Conservation (phyloP, 1,284 basidiomycete species). For the Cutaneotrichosporon mucoides region DNA sequence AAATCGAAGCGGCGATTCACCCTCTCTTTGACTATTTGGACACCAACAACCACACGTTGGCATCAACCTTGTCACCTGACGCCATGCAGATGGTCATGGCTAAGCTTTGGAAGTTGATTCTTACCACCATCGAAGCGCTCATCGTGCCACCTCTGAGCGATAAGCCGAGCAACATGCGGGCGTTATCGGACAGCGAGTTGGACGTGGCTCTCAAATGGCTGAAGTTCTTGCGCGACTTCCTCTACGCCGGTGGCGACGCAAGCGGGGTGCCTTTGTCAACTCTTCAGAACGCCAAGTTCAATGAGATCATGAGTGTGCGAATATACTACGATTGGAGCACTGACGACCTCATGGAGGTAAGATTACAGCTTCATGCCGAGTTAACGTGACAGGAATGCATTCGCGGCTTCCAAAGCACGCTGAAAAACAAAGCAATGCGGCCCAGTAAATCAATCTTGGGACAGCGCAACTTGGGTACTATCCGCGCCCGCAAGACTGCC, state of each 20-base stretch:
- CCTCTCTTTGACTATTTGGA: constrained; percentile 97
- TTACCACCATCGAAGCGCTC: constrained; percentile 79
- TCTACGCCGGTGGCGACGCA: constrained; percentile 89
- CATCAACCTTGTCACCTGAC: constrained; percentile 76
- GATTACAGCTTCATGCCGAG: constrained; percentile 9
- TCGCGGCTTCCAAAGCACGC: constrained; percentile 66
- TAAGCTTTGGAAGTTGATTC: constrained; percentile 93
- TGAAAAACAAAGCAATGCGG: constrained; percentile 70
- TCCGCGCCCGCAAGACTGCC: constrained; percentile 88
- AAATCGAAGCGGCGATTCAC: constrained; percentile 90
- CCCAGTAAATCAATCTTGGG: constrained; percentile 85
- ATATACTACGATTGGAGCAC: constrained; percentile 93
- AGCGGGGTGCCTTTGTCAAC: constrained; percentile 74
- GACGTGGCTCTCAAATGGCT: constrained; percentile 99
- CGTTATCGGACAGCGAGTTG: constrained; percentile 88
- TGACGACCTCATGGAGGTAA: constrained; percentile 80
- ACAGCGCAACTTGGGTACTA: constrained; percentile 85
- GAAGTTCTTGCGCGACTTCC: constrained; percentile 92
- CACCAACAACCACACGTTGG: constrained; percentile 84
- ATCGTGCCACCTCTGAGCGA: constrained; percentile 90
- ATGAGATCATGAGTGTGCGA: constrained; percentile 81
- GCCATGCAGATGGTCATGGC: constrained; percentile 91
- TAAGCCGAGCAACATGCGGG: constrained; percentile 81
- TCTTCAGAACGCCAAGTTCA: constrained; percentile 94
- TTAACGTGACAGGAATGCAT: constrained; percentile 67